Evolutionary conservation across 2,329 filamentous ascomycete species (phyloP).

Genomic region (Metarhizium humberi): DNA sequence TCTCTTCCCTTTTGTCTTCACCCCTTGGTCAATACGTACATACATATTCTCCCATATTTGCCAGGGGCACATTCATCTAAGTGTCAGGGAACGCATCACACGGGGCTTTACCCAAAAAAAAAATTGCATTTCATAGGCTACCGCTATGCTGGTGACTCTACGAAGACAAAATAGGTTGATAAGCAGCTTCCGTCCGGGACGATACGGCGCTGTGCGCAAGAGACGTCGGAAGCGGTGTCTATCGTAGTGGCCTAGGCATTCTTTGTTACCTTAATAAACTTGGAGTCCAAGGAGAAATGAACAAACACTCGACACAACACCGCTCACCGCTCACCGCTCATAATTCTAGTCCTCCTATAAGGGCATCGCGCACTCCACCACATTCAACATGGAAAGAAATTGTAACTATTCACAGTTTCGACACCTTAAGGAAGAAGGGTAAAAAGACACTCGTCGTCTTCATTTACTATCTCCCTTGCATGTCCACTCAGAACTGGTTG

Average conservation of each 20-base stretch:
- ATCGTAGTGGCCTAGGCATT: background rate
- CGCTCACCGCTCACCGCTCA: background rate
- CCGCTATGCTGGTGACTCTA: no score
- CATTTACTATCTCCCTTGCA: slow-evolving; percentile 8
- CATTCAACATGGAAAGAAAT: background rate
- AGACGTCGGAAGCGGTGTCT: no score
- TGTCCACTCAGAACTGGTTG: slow-evolving; percentile 7
- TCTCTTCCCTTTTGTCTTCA: background rate
- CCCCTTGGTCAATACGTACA: background rate
- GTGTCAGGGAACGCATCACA: no score
- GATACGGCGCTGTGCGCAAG: no score
- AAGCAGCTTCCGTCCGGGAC: no score
- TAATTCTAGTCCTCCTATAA: background rate
- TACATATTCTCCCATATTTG: background rate
- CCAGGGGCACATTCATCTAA: background rate
- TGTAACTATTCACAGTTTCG: background rate
- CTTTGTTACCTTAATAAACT: background rate
- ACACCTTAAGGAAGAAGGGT: background rate
- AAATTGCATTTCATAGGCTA: no score
- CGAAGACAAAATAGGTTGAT: no score
- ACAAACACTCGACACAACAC: background rate
- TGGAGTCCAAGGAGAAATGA: background rate
- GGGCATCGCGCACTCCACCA: background rate
- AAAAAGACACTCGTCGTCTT: no score
- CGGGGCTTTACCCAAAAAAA: no score